Evolutionary conservation across 78 protist genomes (phyloP).

Genomic region (Cavenderia fasciculata): DNA sequence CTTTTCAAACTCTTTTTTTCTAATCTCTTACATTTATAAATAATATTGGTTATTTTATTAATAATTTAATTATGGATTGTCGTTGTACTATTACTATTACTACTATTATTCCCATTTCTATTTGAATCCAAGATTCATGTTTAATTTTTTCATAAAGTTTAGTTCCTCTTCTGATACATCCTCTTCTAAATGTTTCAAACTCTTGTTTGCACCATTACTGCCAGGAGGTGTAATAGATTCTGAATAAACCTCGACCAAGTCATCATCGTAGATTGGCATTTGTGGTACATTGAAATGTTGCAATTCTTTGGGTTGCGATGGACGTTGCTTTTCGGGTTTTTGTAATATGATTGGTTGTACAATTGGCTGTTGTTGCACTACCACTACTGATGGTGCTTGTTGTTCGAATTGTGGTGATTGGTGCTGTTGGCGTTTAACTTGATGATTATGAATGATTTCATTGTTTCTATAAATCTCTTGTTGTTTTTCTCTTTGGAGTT

Average conservation of each 20-base stretch:
- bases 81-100: background rate
- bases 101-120: background rate
- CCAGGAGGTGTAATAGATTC: background rate
- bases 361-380: slow-evolving; percentile 7
- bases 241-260: slow-evolving; percentile 27
- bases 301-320: background rate
- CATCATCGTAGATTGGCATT: slow-evolving; percentile 14
- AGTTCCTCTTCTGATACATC: background rate
- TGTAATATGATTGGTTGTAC: background rate
- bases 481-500: no score
- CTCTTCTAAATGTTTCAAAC: background rate
- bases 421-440: background rate
- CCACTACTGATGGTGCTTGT: slow-evolving; percentile 4
- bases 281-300: slow-evolving; percentile 21
- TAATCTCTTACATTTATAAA: no score
- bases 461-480: no score
- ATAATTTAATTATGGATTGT: background rate
- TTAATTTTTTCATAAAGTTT: background rate
- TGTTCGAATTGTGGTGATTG: slow-evolving; percentile 18
- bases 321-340: background rate
- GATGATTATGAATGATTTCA: no score
- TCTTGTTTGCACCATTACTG: no score
- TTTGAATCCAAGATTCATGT: background rate
- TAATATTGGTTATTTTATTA: no score
- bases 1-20: no score